These are phyloP conservation scores for Globisporangium uncinulatum DNA, from an alignment of 352 stramenopile species.

Conservation along the genomic window DNA sequence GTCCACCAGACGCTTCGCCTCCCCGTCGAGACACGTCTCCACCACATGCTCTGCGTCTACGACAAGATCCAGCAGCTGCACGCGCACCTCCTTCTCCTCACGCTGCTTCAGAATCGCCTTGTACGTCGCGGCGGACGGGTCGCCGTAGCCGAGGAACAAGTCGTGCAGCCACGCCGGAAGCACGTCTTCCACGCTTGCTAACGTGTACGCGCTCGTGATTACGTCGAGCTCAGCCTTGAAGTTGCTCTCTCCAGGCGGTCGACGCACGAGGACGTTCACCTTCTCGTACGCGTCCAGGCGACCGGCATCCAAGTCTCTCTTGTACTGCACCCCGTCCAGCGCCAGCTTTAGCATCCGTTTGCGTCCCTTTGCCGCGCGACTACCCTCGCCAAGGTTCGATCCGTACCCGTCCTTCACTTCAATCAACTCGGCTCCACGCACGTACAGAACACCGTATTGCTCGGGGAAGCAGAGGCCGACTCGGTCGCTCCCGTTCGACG, in stretches of 20 bases:
- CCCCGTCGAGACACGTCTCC: slow-evolving; percentile 19
- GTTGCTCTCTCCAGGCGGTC: slow-evolving; percentile 89
- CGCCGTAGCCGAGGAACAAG: slow-evolving; percentile 92
- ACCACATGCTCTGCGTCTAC: slow-evolving; percentile 41
- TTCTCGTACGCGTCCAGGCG: slow-evolving; percentile 71
- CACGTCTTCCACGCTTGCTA: slow-evolving; percentile 26
- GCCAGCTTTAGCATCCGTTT: slow-evolving; percentile 86
- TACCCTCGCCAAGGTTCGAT: slow-evolving; percentile 37
- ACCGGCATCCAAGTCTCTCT: slow-evolving; percentile 73
- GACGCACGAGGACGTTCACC: slow-evolving; percentile 93
- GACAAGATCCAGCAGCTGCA: slow-evolving; percentile 41
- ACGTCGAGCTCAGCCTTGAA: slow-evolving; percentile 94
- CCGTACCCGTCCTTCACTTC: slow-evolving; percentile 77
- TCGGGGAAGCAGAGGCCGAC: slow-evolving; percentile 69
- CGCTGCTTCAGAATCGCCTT: slow-evolving; percentile 45
- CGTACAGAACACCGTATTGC: slow-evolving; percentile 83
- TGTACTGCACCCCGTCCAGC: slow-evolving; percentile 94
- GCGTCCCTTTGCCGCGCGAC: slow-evolving; percentile 35
- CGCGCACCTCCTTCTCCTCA: slow-evolving; percentile 21
- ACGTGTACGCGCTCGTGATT: slow-evolving; percentile 31
- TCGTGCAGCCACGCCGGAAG: slow-evolving; percentile 94
- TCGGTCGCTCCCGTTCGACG: slow-evolving; percentile 29
- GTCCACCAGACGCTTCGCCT: slow-evolving; percentile 29
- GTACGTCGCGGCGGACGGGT: slow-evolving; percentile 80
- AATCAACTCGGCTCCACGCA: slow-evolving; percentile 79